A percentile compares a stretch with the other conserved stretches of the same genome.
phyloP scores from a whole-genome alignment of 257 asterid species.

The Paulownia fortunei region DNA sequence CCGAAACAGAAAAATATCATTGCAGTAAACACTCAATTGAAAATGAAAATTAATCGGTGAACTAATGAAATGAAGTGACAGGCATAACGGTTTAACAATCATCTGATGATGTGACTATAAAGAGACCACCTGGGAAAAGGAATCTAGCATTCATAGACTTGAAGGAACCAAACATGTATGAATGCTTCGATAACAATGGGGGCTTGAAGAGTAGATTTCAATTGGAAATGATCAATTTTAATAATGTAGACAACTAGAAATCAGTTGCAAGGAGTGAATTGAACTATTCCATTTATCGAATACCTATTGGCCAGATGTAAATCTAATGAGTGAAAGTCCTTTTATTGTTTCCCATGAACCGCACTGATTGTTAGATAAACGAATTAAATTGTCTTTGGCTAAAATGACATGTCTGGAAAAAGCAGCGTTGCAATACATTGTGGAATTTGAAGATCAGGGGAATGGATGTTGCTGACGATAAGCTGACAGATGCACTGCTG shows the following conservation, averaged over 20 bases:
- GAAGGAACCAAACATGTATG: neutral
- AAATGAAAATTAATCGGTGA: neutral
- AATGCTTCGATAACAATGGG: neutral
- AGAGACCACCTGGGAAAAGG: neutral
- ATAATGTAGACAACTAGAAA: neutral
- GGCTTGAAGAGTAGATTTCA: constrained; percentile 3
- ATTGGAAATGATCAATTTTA: neutral
- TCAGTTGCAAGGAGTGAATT: neutral
- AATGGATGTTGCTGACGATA: neutral
- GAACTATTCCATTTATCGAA: neutral
- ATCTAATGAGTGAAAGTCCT: neutral
- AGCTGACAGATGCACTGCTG: neutral
- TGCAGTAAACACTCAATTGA: neutral
- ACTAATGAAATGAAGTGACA: neutral
- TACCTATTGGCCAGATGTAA: constrained; percentile 5
- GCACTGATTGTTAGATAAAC: neutral
- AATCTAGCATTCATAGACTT: neutral
- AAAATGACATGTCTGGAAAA: neutral
- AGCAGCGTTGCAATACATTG: neutral
- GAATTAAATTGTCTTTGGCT: neutral
- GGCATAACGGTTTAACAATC: neutral
- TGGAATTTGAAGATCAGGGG: neutral
- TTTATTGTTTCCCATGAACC: neutral
- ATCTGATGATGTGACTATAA: neutral
- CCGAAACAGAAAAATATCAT: neutral